A percentile compares a stretch with the other conserved stretches of the same genome.
Evolutionary conservation across 2,329 filamentous ascomycete genomes (phyloP).

Genomic region (Alternaria metachromatica): DNA sequence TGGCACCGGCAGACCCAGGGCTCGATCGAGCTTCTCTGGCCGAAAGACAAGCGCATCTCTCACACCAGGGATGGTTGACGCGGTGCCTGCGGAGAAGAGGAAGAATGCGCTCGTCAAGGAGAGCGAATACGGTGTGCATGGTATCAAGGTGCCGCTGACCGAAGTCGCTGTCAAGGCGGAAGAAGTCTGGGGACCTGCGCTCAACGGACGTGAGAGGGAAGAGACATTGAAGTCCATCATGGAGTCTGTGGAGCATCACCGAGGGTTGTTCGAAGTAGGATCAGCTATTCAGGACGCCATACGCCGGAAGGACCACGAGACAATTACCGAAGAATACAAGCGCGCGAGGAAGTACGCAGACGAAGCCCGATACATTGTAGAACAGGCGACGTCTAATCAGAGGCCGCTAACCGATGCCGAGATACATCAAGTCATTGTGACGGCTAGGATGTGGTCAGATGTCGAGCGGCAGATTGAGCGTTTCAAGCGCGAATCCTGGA

Average conservation of each 20-base stretch:
- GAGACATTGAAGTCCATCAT: constrained; percentile 82
- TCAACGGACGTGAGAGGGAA: constrained; percentile 90
- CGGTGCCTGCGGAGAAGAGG: constrained; percentile 63
- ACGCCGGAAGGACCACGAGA: constrained; percentile 88
- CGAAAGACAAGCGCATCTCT: constrained; percentile 55
- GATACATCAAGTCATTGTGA: constrained; percentile 84
- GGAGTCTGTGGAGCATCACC: constrained; percentile 77
- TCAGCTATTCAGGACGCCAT: constrained; percentile 81
- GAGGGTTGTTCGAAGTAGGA: constrained; percentile 81
- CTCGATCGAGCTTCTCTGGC: constrained; percentile 63
- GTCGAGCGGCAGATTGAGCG: constrained; percentile 83
- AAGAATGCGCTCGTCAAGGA: constrained; percentile 94
- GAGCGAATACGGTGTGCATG: constrained; percentile 60
- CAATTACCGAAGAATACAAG: constrained; percentile 83
- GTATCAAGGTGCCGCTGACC: constrained; percentile 82
- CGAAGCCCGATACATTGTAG: constrained; percentile 74
- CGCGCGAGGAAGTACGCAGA: constrained; percentile 83
- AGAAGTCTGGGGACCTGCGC: constrained; percentile 94
- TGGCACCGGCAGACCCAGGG: constrained; percentile 71
- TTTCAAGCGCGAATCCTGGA: constrained; percentile 92
- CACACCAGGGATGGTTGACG: constrained; percentile 35
- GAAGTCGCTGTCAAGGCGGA: constrained; percentile 94
- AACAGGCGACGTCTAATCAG: constrained; percentile 55
- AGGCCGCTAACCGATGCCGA: constrained; percentile 75
- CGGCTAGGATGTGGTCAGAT: constrained; percentile 93